Conservation (phyloP, 441 rosid genomes). For the Erysimum pusillum region DNA sequence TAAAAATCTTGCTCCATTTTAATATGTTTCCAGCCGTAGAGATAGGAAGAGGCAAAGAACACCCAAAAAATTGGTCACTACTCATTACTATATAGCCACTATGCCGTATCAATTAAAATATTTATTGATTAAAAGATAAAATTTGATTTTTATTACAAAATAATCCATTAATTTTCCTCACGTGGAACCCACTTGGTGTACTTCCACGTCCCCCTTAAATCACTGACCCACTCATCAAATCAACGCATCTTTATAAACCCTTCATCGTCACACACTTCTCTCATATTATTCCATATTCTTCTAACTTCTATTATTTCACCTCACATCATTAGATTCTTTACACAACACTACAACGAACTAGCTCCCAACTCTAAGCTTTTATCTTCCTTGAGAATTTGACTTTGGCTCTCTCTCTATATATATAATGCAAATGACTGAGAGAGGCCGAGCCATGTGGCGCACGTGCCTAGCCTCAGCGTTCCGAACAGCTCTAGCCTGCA, state of each 20-base stretch:
- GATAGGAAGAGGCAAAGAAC: slow-evolving; percentile 15
- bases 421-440: slow-evolving; percentile 44
- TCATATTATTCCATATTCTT: slow-evolving; percentile 46
- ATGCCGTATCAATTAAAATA: slow-evolving; percentile 30
- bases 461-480: slow-evolving; percentile 67
- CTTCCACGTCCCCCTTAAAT: slow-evolving; percentile 46
- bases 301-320: slow-evolving; percentile 26
- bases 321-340: slow-evolving; percentile 42
- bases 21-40: slow-evolving; percentile 22
- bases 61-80: too few relatives aligned
- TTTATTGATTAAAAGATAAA: slow-evolving; percentile 24
- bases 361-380: slow-evolving; percentile 44
- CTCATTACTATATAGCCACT: slow-evolving; percentile 36
- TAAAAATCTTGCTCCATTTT: background rate
- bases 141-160: slow-evolving; percentile 32
- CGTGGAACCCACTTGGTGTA: slow-evolving; percentile 53
- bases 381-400: background rate
- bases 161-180: slow-evolving; percentile 39
- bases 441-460: slow-evolving; percentile 57
- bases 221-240: slow-evolving; percentile 48
- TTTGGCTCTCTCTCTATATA: slow-evolving; percentile 18
- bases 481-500: slow-evolving; percentile 75
- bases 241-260: slow-evolving; percentile 42
- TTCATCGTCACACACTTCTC: slow-evolving; percentile 45
- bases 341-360: slow-evolving; percentile 40